phyloP scores from a whole-genome alignment of 495 filamentous ascomycete species.

The Penicillium lividum region DNA sequence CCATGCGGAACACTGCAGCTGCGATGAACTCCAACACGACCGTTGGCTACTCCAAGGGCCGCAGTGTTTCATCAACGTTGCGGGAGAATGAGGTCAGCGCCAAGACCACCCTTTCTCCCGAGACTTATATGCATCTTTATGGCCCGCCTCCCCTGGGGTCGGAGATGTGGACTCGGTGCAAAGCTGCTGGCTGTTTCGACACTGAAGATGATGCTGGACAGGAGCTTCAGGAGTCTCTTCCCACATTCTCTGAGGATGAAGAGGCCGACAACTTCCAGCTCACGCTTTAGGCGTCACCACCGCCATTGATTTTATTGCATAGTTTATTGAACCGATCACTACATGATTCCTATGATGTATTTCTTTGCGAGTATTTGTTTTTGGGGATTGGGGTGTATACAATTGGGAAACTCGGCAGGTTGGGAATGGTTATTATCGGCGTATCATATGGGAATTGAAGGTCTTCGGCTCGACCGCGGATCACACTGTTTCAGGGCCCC shows the following conservation, averaged over 20 bases:
- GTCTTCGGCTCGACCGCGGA: slow-evolving; percentile 22
- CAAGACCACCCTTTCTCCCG: slow-evolving; percentile 37
- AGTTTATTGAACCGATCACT: background rate
- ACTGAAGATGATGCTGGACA: slow-evolving; percentile 22
- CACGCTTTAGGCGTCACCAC: slow-evolving; percentile 31
- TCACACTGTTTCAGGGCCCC: slow-evolving; percentile 30
- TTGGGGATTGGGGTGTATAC: background rate
- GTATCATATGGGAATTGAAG: slow-evolving; percentile 26
- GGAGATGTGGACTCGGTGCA: slow-evolving; percentile 45
- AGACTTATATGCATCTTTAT: slow-evolving; percentile 47
- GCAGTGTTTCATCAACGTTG: slow-evolving; percentile 57
- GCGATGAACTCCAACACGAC: slow-evolving; percentile 70
- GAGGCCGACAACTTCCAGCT: slow-evolving; percentile 47
- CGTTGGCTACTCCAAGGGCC: slow-evolving; percentile 77
- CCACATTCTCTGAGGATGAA: slow-evolving; percentile 43
- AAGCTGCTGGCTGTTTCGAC: slow-evolving; percentile 41
- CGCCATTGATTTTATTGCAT: slow-evolving; percentile 9
- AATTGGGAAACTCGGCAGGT: slow-evolving; percentile 7
- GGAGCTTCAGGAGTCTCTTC: slow-evolving; percentile 33
- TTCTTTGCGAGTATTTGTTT: slow-evolving; percentile 5
- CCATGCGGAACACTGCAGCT: slow-evolving; percentile 61
- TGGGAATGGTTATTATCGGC: slow-evolving; percentile 18
- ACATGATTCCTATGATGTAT: background rate
- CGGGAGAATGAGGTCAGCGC: slow-evolving; percentile 32
- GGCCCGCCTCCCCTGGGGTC: slow-evolving; percentile 42